These are phyloP conservation scores for Mallotus repandus DNA, from an alignment of 441 rosid species.

Conservation along the genomic window DNA sequence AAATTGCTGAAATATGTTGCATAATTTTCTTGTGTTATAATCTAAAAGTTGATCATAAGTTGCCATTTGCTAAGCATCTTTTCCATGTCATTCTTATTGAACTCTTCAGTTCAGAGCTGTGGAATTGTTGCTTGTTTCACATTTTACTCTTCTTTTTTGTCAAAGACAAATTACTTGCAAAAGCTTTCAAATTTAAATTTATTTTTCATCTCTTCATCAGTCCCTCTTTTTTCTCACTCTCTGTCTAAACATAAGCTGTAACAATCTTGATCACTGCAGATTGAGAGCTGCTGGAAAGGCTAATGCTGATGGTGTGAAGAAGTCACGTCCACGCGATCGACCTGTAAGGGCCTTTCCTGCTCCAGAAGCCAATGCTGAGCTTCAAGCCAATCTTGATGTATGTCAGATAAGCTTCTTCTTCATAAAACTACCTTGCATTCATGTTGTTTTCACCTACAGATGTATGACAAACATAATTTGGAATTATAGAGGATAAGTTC, in stretches of 20 bases:
- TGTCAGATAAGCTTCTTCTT: conserved; percentile 29
- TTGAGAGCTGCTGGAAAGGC: conserved; percentile 71
- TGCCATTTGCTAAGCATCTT: not conserved
- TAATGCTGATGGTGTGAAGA: conserved; percentile 67
- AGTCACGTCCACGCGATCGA: conserved; percentile 67
- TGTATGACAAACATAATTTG: not conserved
- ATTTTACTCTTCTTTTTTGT: not conserved
- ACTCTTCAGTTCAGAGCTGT: not conserved
- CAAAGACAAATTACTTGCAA: not conserved
- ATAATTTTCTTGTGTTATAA: not conserved
- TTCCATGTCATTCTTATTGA: not conserved
- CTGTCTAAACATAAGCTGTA: conserved; percentile 18
- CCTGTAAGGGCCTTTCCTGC: conserved; percentile 70
- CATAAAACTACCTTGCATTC: not conserved
- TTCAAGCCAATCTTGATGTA: conserved; percentile 91
- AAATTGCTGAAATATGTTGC: not conserved
- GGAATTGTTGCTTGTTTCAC: too few relatives aligned
- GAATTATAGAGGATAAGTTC: not conserved
- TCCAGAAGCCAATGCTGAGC: conserved; percentile 95
- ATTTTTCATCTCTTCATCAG: not conserved
- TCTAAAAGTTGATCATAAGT: not conserved
- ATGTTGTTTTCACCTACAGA: not conserved
- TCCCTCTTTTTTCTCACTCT: not conserved
- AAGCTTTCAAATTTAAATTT: not conserved
- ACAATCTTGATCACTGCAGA: conserved; percentile 38